Base-by-base conservation (phyloP, 2,329 filamentous ascomycete species). In the Exophiala spinifera region DNA sequence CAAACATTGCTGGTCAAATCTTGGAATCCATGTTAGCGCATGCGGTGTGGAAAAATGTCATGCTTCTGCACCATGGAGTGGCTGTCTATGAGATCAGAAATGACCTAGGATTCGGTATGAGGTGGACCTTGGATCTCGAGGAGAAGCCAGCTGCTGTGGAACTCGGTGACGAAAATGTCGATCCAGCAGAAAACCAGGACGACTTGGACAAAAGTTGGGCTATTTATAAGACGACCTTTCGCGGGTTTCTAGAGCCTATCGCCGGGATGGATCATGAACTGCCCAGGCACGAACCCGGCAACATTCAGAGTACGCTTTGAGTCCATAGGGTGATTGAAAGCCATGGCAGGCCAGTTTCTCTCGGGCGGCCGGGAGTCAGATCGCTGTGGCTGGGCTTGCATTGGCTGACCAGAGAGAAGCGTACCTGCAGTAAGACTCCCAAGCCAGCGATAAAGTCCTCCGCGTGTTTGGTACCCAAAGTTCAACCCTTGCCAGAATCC, bases 71-170 rank as follows among this genome's bases (percentile, higher is more conserved):
- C 50, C 51, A 47, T 20, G 57, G 59, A 8, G 52, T 63, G 15
- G 62, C 61, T 2, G 62, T 64, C 5, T 64, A 63, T 46, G 62
- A 64, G 47, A 58, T 64, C 13, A 52, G 62, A 43, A 61, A 62
- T 37, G 19, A 39, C n/a, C 31, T 42, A 10, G 62, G 62, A 3
- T 61, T 55, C 46, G 61, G 62, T 7, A 63, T 64, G 61, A 58
- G 61, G 17, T 63, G 62, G 62, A 63, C 62, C 1, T 47, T 62
- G 39, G 56, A 61, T 37, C 31, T 63, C 4, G 21, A 47, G 17
- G 55, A 53, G 37, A 52, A 49, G 46, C 13, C 11, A 13, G 37
- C 11, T 6, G 19, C 21, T 11, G 33, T 21, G 21, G 15, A 49
- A 11, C 13, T 21, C 11, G 49, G 49, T 20, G 40, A 46, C 7